phyloP scores from a whole-genome alignment of 2,329 filamentous ascomycete species.

The Periconia macrospinosa region DNA sequence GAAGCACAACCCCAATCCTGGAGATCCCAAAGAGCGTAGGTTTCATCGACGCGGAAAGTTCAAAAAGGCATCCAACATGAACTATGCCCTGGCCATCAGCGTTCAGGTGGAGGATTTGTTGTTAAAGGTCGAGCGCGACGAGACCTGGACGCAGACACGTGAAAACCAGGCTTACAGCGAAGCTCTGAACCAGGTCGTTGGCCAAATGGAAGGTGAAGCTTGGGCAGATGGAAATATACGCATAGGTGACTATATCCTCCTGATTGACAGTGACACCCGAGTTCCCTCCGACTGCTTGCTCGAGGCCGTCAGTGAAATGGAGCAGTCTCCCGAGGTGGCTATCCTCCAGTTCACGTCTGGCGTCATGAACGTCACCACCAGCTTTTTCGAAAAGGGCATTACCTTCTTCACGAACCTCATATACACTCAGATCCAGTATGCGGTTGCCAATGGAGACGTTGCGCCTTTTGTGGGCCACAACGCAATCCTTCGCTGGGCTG shows the following conservation, averaged over 20 bases:
- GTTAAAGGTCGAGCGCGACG: slow-evolving; percentile 23
- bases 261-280: slow-evolving; percentile 52
- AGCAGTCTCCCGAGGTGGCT: slow-evolving; percentile 74
- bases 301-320: slow-evolving; percentile 80
- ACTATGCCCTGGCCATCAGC: slow-evolving; percentile 66
- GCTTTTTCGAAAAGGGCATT: slow-evolving; percentile 75
- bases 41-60: slow-evolving; percentile 40
- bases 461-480: slow-evolving; percentile 80
- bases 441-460: slow-evolving; percentile 70
- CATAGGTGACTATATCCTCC: slow-evolving; percentile 78
- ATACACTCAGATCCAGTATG: slow-evolving; percentile 72
- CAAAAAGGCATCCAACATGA: slow-evolving; percentile 70
- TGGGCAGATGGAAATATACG: slow-evolving; percentile 84
- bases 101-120: slow-evolving; percentile 65
- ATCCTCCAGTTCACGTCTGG: slow-evolving; percentile 73
- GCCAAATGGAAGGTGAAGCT: slow-evolving; percentile 65
- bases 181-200: slow-evolving; percentile 63
- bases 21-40: slow-evolving; percentile 13
- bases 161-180: slow-evolving; percentile 36
- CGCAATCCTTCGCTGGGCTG: slow-evolving; percentile 71
- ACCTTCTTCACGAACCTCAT: slow-evolving; percentile 80
- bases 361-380: slow-evolving; percentile 73
- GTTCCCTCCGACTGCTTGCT: slow-evolving; percentile 72
- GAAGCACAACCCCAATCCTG: slow-evolving; percentile 40
- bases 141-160: slow-evolving; percentile 35